Percentiles rank a stretch among this genome's conserved stretches.
phyloP scores from a whole-genome alignment of 768 basidiomycete species.

The Chlorophyllum brunneum region DNA sequence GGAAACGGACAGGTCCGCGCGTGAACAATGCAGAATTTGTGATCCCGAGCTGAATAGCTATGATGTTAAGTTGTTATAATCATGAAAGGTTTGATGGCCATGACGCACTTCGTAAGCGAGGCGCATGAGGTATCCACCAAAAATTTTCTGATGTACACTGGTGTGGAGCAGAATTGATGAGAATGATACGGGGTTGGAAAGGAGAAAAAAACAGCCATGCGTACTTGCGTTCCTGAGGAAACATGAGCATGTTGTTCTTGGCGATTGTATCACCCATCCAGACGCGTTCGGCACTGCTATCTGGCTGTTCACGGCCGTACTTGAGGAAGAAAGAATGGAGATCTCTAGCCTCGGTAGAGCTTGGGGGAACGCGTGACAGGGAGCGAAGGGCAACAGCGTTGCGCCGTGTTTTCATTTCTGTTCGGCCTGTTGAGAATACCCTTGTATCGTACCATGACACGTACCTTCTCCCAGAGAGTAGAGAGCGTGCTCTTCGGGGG shows the following conservation, averaged over 20 bases:
- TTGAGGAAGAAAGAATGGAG: conserved; percentile 69
- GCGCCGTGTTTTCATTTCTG: conserved; percentile 62
- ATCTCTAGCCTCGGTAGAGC: conserved; percentile 59
- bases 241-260: conserved; percentile 74
- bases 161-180: conserved; percentile 4
- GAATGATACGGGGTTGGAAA: not conserved
- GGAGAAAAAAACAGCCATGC: conserved; percentile 19
- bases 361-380: conserved; percentile 70
- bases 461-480: conserved; percentile 66
- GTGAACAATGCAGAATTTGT: conserved; percentile 70
- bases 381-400: conserved; percentile 52
- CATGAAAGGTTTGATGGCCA: not conserved
- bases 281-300: conserved; percentile 39
- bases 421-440: no score
- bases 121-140: conserved; percentile 68
- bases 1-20: conserved; percentile 60
- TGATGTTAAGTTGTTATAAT: not conserved
- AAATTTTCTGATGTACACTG: conserved; percentile 80
- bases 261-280: conserved; percentile 74
- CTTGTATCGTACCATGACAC: conserved; percentile 23
- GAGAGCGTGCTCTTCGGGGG: conserved; percentile 59
- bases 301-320: conserved; percentile 38
- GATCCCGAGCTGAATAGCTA: conserved; percentile 55
- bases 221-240: conserved; percentile 82
- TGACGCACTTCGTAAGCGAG: conserved; percentile 63